Percentiles rank a stretch among this genome's conserved stretches.
Evolutionary conservation across 306 rosid genomes (phyloP).

Genomic region (Morella rubra): DNA sequence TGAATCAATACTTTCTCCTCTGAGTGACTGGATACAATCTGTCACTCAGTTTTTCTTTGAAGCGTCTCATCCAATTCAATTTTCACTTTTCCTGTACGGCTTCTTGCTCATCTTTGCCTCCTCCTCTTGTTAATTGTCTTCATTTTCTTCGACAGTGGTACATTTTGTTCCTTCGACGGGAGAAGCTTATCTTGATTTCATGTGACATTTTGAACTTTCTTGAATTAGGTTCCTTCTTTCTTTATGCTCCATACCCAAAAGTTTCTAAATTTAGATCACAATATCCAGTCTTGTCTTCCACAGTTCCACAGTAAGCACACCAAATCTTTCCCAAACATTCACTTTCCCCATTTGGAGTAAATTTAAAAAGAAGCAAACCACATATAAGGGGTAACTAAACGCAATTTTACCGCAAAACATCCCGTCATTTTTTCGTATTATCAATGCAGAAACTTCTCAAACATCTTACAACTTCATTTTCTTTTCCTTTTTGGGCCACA

Average conservation of each 20-base stretch:
- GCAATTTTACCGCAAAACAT: constrained; percentile 25
- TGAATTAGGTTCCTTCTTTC: constrained; percentile 34
- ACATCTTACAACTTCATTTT: neutral
- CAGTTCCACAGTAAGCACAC: constrained; percentile 50
- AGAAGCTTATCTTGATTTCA: constrained; percentile 35
- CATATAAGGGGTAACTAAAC: constrained; percentile 16
- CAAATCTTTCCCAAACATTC: constrained; percentile 42
- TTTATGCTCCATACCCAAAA: constrained; percentile 18
- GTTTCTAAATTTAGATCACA: constrained; percentile 55
- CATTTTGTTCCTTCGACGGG: constrained; percentile 8
- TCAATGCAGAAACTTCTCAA: neutral
- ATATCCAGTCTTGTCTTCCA: constrained; percentile 54
- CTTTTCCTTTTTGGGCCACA: constrained; percentile 26
- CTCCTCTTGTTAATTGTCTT: neutral
- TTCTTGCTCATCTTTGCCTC: neutral
- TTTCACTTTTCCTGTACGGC: constrained; percentile 3
- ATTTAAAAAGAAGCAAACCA: constrained; percentile 31
- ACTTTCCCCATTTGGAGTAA: constrained; percentile 77
- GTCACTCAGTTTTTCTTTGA: neutral
- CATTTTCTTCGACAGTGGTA: neutral
- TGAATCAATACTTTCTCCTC: constrained; percentile 22
- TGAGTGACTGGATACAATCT: constrained; percentile 20
- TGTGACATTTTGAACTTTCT: constrained; percentile 33
- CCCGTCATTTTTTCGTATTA: constrained; percentile 29
- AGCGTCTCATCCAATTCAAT: constrained; percentile 12